A percentile compares a stretch with the other conserved stretches of the same genome.
Evolutionary conservation across 2,329 filamentous ascomycete species (phyloP).

Genomic region (Hypomyces perniciosus): DNA sequence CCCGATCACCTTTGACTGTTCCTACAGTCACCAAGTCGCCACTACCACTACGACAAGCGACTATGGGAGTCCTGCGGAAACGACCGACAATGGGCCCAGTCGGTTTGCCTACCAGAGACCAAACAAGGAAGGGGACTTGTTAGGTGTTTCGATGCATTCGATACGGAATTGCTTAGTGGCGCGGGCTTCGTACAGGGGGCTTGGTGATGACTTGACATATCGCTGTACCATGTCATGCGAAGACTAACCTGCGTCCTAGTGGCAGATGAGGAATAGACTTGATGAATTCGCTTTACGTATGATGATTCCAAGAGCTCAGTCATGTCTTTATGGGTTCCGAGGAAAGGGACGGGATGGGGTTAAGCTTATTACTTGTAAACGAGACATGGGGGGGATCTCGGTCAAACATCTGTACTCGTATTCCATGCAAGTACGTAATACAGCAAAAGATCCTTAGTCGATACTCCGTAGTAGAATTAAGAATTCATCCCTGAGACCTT

Average conservation of each 20-base stretch:
- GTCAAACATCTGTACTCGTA: no score
- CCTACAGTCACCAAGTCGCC: neutral
- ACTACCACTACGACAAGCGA: neutral
- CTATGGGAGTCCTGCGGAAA: neutral
- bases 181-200: neutral
- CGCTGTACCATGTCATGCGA: neutral
- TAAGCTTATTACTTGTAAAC: no score
- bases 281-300: neutral
- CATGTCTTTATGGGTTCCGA: no score
- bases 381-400: no score
- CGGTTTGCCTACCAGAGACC: neutral
- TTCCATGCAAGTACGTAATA: no score
- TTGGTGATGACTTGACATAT: neutral
- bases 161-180: neutral
- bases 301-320: neutral
- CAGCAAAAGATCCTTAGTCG: no score
- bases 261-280: no score
- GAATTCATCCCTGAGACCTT: no score
- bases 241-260: no score
- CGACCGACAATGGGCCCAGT: neutral
- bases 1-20: neutral
- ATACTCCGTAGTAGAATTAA: no score
- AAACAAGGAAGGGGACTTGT: neutral
- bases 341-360: no score
- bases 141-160: neutral